phyloP scores from a whole-genome alignment of 345 rosid genomes.

The Garcia nutans region DNA sequence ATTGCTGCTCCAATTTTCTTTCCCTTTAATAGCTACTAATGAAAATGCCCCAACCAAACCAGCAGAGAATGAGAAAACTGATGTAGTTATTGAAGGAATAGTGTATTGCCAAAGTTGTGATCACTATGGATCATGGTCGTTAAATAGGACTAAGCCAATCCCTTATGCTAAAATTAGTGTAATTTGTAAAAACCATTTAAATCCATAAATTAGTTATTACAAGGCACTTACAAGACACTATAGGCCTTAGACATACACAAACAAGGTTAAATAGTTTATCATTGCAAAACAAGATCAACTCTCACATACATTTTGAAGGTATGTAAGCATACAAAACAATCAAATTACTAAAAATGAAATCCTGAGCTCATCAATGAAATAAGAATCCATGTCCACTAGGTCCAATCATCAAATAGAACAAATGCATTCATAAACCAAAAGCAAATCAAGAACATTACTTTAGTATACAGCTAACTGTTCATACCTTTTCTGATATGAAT shows the following conservation, averaged over 20 bases:
- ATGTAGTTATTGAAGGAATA: conserved; percentile 70
- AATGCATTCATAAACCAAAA: background rate
- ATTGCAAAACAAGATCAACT: background rate
- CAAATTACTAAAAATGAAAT: background rate
- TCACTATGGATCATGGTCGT: conserved; percentile 64
- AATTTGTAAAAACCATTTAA: conserved; percentile 57
- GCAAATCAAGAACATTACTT: background rate
- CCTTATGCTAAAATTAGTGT: conserved; percentile 67
- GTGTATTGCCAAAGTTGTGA: conserved; percentile 84
- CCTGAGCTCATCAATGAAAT: background rate
- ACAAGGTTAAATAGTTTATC: background rate
- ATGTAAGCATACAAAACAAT: background rate
- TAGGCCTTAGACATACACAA: background rate
- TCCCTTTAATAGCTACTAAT: conserved; percentile 25
- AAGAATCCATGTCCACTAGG: background rate
- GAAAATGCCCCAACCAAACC: conserved; percentile 25
- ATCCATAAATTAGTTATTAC: conserved; percentile 53
- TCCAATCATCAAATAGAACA: background rate
- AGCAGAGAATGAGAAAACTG: conserved; percentile 31
- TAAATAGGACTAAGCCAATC: conserved; percentile 61
- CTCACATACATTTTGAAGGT: background rate
- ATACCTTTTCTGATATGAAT: too few species aligned
- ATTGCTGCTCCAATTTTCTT: conserved; percentile 31
- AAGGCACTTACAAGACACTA: too few species aligned
- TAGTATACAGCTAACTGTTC: too few species aligned